Percentiles rank a stretch among this genome's conserved stretches.
phyloP scores from a whole-genome alignment of 2,329 filamentous ascomycete genomes.

The Nemania sp. region DNA sequence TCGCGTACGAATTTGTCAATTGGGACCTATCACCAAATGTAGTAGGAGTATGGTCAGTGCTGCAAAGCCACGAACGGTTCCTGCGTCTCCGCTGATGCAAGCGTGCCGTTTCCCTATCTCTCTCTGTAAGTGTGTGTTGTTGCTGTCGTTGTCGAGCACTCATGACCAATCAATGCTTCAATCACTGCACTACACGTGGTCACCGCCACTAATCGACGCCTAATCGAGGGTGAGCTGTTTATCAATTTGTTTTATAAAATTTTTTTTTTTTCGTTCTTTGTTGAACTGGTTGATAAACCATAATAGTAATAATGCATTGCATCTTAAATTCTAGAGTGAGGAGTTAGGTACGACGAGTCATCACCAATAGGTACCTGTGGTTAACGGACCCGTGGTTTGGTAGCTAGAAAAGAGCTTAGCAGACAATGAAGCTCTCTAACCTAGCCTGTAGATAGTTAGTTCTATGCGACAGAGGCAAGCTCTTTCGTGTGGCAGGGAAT shows the following conservation, averaged over 20 bases:
- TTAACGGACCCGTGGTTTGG: neutral
- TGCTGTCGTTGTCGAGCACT: slow-evolving; percentile 22
- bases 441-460: neutral
- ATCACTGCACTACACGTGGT: slow-evolving; percentile 43
- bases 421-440: neutral
- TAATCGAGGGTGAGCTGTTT: slow-evolving; percentile 33
- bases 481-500: slow-evolving; percentile 28
- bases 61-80: slow-evolving; percentile 34
- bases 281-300: neutral
- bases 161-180: slow-evolving; percentile 37
- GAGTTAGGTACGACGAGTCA: neutral
- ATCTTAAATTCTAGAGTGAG: neutral
- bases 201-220: slow-evolving; percentile 20
- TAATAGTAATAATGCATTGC: neutral
- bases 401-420: neutral
- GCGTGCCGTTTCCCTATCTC: slow-evolving; percentile 7
- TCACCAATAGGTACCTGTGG: slow-evolving; percentile 1
- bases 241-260: neutral
- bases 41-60: neutral
- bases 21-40: neutral
- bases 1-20: neutral
- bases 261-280: neutral
- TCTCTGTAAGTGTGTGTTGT: slow-evolving; percentile 5
- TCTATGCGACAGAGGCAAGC: slow-evolving; percentile 8
- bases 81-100: slow-evolving; percentile 37